Evolutionary conservation across 140 eudicot species (phyloP).

Genomic region (Ambrosia hybrid): DNA sequence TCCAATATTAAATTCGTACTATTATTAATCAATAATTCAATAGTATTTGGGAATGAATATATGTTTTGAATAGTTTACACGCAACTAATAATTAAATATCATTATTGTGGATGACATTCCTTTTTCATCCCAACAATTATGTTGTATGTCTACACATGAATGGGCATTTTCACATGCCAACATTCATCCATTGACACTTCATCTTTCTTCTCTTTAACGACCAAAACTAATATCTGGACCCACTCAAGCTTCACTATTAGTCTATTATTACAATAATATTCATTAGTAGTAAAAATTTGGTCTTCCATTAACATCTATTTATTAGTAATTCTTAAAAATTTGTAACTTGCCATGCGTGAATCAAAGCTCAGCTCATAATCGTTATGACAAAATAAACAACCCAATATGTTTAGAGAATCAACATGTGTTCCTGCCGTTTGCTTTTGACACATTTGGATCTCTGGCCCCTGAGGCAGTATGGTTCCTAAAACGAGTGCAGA

Average conservation of each 20-base stretch:
- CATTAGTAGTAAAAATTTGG: background rate
- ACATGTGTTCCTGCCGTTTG: too few species aligned
- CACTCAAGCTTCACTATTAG: slow-evolving; percentile 1
- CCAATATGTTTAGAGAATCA: background rate
- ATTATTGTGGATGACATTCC: slow-evolving; percentile 23
- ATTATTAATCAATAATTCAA: too few species aligned
- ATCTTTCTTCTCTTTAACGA: slow-evolving; percentile 30
- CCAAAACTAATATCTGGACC: slow-evolving; percentile 31
- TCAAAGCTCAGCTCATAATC: background rate
- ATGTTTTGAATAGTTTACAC: background rate
- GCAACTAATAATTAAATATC: slow-evolving; percentile 9
- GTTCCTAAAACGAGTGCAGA: too few species aligned
- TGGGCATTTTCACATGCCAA: slow-evolving; percentile 37
- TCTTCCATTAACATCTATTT: background rate
- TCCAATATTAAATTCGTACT: background rate
- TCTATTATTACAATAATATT: background rate
- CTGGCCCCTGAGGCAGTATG: too few species aligned
- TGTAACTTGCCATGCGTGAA: background rate
- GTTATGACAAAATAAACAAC: background rate
- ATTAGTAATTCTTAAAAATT: background rate
- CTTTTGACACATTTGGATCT: too few species aligned
- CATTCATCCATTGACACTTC: slow-evolving; percentile 31
- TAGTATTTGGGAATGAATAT: background rate
- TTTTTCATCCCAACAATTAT: slow-evolving; percentile 35
- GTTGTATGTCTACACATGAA: slow-evolving; percentile 30